Conservation (phyloP, 345 rosid genomes). For the Aurinia saxatilis region DNA sequence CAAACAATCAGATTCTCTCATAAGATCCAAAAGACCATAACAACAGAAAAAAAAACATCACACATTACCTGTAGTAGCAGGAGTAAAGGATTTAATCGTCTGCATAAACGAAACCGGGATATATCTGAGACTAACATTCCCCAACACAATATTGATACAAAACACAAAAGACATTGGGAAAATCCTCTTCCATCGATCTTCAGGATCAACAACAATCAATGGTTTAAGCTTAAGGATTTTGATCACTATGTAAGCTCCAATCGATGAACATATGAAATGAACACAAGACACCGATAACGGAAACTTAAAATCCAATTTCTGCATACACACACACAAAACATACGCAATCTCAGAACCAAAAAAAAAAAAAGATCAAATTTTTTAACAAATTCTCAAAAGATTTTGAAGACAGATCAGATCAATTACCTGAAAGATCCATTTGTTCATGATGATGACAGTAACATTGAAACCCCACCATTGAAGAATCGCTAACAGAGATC, state of each 20-base stretch:
- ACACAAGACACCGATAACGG: conserved; percentile 86
- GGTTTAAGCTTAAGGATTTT: conserved; percentile 91
- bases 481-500: conserved; percentile 88
- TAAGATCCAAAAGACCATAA: background rate
- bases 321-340: background rate
- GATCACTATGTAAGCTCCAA: conserved; percentile 90
- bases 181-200: conserved; percentile 95
- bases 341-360: no score
- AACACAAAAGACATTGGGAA: conserved; percentile 98
- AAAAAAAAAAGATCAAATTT: no score
- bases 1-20: conserved; percentile 20
- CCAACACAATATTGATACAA: conserved; percentile 93
- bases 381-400: no score
- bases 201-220: conserved; percentile 70
- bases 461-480: conserved; percentile 99
- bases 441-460: conserved; percentile 94
- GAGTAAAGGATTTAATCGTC: conserved; percentile 97
- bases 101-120: conserved; percentile 99
- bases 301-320: conserved; percentile 98
- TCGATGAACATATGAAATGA: conserved; percentile 94
- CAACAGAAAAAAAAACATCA: background rate
- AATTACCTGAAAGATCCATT: conserved; percentile 96
- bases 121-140: conserved; percentile 90
- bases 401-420: conserved; percentile 12
- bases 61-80: conserved; percentile 90